Percentiles rank a stretch among this genome's conserved stretches.
phyloP scores from a whole-genome alignment of 192 early-diverging fungal genomes.

The Rhizoclosmatium sp. region DNA sequence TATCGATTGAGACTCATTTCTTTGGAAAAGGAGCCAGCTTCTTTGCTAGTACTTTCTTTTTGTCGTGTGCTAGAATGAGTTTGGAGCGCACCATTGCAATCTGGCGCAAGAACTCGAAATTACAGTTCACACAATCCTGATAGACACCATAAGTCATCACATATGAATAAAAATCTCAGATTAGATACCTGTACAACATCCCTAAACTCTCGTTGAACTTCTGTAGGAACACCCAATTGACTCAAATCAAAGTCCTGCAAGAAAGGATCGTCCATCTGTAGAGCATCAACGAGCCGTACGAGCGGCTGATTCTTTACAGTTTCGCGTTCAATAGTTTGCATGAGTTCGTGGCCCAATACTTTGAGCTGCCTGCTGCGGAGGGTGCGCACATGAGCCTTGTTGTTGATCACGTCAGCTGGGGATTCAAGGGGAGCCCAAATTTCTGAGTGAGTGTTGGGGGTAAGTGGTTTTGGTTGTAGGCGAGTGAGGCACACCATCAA shows the following conservation, averaged over 20 bases:
- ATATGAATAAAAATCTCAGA: not conserved
- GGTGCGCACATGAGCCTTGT: conserved; percentile 60
- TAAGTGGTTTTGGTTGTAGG: not conserved
- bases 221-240: conserved; percentile 28
- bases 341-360: conserved; percentile 59
- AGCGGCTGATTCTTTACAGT: conserved; percentile 44
- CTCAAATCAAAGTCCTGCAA: conserved; percentile 30
- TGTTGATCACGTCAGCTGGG: conserved; percentile 64
- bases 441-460: conserved; percentile 14
- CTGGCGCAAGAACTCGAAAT: conserved; percentile 31
- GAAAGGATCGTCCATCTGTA: conserved; percentile 39
- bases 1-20: not conserved
- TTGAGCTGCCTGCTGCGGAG: conserved; percentile 66
- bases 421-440: conserved; percentile 60
- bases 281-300: conserved; percentile 29
- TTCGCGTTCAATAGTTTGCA: conserved; percentile 74
- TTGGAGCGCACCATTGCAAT: conserved; percentile 37
- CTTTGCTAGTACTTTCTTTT: conserved; percentile 42
- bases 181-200: conserved; percentile 37
- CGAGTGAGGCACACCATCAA: conserved; percentile 30
- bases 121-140: conserved; percentile 37
- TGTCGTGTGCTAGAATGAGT: conserved; percentile 36
- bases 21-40: conserved; percentile 32
- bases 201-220: conserved; percentile 36
- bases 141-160: not conserved